Evolutionary conservation across 2,329 filamentous ascomycete species (phyloP), one percentile per base, ranked within the genome.

Genomic region (Ceratocystis papillata): DNA sequence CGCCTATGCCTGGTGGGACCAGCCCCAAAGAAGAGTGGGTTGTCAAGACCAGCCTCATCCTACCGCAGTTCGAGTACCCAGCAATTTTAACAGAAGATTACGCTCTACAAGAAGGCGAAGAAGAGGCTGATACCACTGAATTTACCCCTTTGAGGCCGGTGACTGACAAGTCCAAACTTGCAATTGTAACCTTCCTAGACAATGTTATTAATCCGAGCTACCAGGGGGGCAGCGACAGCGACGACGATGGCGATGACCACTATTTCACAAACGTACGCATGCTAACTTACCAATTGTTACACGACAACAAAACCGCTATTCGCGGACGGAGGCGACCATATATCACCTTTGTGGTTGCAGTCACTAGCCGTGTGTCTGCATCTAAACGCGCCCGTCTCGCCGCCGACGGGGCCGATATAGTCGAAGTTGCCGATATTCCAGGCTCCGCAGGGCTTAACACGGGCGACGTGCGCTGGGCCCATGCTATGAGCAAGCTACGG

Each of bases 401-500:
- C 17, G 67, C 69, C 53, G 76, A 78, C 67, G 77, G 77, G 8
- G 77, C 76, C 8, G 74, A 69, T 1, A 73, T 79, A 28, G 70
- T 75, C 25, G 72, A 73, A 63, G 72, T 76, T 5, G 71, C 75
- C 12, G 67, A 71, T 46, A 53, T 71, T 5, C 69, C 69, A n/a
- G 63, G 50, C n/a, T 17, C 62, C 4, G 65, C 69, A 1, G 50
- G 7, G 2, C 72, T 78, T 22, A 71, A 72, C 37, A 74, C 74
- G 0, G 73, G 73, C 5, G 72, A 75, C 5, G 70, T 72, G 1
- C 72, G 77, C 50, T 79, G 76, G 75, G 74, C 75, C 45, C 76
- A 79, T 66, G 73, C 75, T 66, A 77, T 78, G 69, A 75, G 74
- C 25, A 79, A 79, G 70, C 72, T 79, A 17, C 74, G 76, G 10